Evolutionary conservation across 805 yeast genomes (phyloP), one percentile per base, ranked within the genome.

Genomic region (Metschnikowia kofuensis): DNA sequence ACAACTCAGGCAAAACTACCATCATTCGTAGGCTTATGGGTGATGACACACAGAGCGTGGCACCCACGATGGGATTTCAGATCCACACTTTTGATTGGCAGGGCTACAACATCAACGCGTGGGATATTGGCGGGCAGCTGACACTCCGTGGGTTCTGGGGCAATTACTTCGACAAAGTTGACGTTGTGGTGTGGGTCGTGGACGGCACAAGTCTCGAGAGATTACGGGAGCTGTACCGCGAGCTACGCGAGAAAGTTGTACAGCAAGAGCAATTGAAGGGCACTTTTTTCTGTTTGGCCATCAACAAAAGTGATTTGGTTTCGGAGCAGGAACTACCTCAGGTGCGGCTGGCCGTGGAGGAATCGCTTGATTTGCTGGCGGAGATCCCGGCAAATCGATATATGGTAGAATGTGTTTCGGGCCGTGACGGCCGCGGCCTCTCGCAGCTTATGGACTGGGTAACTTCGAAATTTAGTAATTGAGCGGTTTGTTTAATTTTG

Each of bases 61-160:
- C 88, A 9, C 97, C 98, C 0, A 91, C 98, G 0, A 78, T 91
- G 76, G 98, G 98, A 13, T 92, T 91, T 66, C 85, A 82, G 57
- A 92, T 91, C 53, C 77, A 80, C 42, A 81, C 91, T 1, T 59
- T 87, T 1, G 59, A 64, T 0, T 67, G 72, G 53, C 52, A 65
- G 1, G 75, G 70, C 3, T 76, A 66, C 55, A 75, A 74, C 35
- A 61, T 86, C 44, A 84, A 84, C 54, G 63, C 85, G 30, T 86
- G 96, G 98, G 96, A 89, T 61, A 83, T 91, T 11, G 98, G 98
- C 6, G 98, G 78, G 0, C 78, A 74, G 52, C 62, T 65, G 10
- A 68, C 70, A 42, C 56, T 74, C 16, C 65, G 78, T 14, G 57
- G 63, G 34, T 74, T 74, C 55, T 74, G 78, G 98, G 83, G 87